Evolutionary conservation across 116 monocot genomes (phyloP).

Genomic region (Papilionanthe hybrid): DNA sequence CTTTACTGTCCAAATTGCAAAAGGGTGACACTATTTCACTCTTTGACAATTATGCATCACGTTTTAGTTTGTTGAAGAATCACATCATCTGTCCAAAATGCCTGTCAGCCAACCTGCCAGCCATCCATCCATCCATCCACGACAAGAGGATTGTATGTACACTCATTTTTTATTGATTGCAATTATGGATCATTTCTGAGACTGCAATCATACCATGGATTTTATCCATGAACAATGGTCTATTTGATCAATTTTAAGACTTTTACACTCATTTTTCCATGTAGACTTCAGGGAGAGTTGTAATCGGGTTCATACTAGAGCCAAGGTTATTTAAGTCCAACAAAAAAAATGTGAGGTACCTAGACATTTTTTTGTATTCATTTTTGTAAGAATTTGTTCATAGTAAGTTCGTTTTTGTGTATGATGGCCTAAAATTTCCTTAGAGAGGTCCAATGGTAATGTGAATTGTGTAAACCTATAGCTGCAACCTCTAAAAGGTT

Average conservation of each 20-base stretch:
- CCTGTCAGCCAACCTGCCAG: too few species aligned
- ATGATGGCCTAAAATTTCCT: too few species aligned
- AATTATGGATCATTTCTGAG: background rate
- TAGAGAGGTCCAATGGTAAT: background rate
- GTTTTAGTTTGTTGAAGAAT: too few species aligned
- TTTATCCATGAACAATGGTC: background rate
- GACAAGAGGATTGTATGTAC: too few species aligned
- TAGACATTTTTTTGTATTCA: background rate
- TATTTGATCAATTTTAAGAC: background rate
- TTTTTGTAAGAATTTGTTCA: background rate
- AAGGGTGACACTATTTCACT: too few species aligned
- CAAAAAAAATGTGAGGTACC: background rate
- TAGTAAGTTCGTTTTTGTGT: background rate
- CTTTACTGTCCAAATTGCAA: too few species aligned
- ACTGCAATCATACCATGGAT: background rate
- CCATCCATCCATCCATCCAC: too few species aligned
- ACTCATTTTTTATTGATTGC: background rate
- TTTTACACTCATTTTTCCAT: background rate
- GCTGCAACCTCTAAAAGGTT: too few species aligned
- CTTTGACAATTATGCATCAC: too few species aligned
- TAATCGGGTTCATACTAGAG: background rate
- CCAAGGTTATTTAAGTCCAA: background rate
- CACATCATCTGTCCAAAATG: too few species aligned
- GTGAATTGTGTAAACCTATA: background rate
- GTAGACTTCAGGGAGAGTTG: background rate